Percentiles rank a stretch among this genome's conserved stretches.
These are phyloP conservation scores for Pilasporangium apinafurcum DNA, from an alignment of 352 stramenopile genomes.

Conservation along the genomic window DNA sequence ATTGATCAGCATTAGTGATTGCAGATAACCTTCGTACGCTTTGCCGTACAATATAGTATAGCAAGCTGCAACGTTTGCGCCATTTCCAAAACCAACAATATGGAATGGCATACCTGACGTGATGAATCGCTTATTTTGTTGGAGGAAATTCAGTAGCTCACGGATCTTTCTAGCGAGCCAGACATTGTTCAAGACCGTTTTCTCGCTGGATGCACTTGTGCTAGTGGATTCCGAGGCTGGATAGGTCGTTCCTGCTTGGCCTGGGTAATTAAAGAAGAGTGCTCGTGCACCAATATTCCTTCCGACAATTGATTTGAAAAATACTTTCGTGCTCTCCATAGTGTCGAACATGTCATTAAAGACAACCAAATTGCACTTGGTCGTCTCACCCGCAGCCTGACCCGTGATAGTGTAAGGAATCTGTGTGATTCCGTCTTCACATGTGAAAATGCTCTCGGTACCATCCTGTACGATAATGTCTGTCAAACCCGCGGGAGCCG, in stretches of 20 bases:
- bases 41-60: slow-evolving; percentile 54
- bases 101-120: slow-evolving; percentile 73
- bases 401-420: slow-evolving; percentile 83
- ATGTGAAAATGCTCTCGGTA: slow-evolving; percentile 50
- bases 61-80: slow-evolving; percentile 72
- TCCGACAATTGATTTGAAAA: slow-evolving; percentile 77
- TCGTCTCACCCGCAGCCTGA: slow-evolving; percentile 39
- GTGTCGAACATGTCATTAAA: slow-evolving; percentile 94
- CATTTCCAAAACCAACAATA: slow-evolving; percentile 87
- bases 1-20: slow-evolving; percentile 81
- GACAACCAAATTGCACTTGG: slow-evolving; percentile 87
- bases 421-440: slow-evolving; percentile 63
- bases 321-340: slow-evolving; percentile 83
- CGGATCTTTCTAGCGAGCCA: slow-evolving; percentile 76
- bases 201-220: slow-evolving; percentile 10
- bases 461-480: slow-evolving; percentile 13
- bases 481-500: slow-evolving; percentile 33
- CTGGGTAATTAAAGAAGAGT: slow-evolving; percentile 90
- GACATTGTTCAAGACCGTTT: slow-evolving; percentile 77
- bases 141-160: slow-evolving; percentile 80
- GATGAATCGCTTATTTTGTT: slow-evolving; percentile 64
- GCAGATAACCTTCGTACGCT: slow-evolving; percentile 38
- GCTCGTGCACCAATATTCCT: slow-evolving; percentile 77
- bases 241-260: slow-evolving; percentile 81
- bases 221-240: slow-evolving; percentile 3